Conservation (phyloP, 73 alveolate species). For the Tetrahymena thermophila region DNA sequence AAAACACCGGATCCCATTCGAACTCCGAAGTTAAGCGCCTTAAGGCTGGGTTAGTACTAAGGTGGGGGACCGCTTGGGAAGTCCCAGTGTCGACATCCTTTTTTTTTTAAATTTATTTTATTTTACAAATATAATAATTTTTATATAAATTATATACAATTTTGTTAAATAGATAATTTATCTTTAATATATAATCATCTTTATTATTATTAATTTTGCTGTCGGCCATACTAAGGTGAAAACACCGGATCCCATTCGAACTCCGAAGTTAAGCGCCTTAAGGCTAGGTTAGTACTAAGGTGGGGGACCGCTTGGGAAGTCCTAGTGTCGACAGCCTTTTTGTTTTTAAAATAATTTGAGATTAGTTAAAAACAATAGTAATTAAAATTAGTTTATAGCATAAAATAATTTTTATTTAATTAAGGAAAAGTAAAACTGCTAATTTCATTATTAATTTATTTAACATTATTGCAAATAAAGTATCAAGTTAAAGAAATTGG, state of each 20-base stretch:
- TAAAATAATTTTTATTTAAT: too few relatives aligned
- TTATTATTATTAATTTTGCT: slow-evolving; percentile 38
- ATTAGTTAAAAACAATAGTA: too few relatives aligned
- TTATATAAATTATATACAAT: too few relatives aligned
- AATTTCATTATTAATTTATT: too few relatives aligned
- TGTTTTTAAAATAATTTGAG: not conserved
- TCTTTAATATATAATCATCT: too few relatives aligned
- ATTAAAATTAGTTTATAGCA: too few relatives aligned
- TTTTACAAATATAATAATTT: too few relatives aligned
- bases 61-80: slow-evolving; percentile 99
- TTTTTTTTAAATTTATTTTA: not conserved
- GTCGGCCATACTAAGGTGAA: slow-evolving; percentile 96
- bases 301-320: slow-evolving; percentile 99
- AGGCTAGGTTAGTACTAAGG: slow-evolving; percentile 97
- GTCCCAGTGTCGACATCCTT: slow-evolving; percentile 71
- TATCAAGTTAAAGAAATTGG: too few relatives aligned
- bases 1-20: slow-evolving; percentile 98
- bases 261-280: slow-evolving; percentile 99
- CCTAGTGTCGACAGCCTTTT: slow-evolving; percentile 40
- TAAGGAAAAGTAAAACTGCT: too few relatives aligned
- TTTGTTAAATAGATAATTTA: too few relatives aligned
- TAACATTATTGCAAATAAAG: too few relatives aligned
- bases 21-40: slow-evolving; percentile 98
- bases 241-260: slow-evolving; percentile 99
- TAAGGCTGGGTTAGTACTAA: slow-evolving; percentile 95